Evolutionary conservation across 768 basidiomycete genomes (phyloP).

Genomic region (Leccinum uliginosum): DNA sequence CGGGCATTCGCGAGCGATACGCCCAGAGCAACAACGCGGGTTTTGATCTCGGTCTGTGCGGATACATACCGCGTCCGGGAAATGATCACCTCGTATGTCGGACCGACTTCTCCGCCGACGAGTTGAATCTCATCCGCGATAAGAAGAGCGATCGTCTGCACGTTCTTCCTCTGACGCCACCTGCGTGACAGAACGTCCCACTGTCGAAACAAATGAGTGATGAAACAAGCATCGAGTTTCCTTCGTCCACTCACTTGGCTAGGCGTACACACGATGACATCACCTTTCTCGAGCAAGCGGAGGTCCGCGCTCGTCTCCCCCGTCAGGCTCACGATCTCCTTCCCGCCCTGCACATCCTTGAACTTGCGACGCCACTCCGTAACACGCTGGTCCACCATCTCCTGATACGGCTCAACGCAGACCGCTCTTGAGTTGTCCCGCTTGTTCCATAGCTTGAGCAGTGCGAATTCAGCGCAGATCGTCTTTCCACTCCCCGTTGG

Average conservation of each 20-base stretch:
- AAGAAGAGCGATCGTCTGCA: constrained; percentile 86
- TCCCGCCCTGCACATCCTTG: constrained; percentile 76
- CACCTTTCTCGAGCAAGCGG: constrained; percentile 82
- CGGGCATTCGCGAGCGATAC: constrained; percentile 95
- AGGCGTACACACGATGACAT: constrained; percentile 93
- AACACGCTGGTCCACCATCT: constrained; percentile 92
- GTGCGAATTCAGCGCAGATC: constrained; percentile 93
- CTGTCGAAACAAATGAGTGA: constrained; percentile 34
- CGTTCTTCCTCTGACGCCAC: constrained; percentile 97
- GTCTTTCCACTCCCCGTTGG: constrained; percentile 98
- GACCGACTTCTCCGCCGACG: constrained; percentile 91
- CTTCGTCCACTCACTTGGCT: constrained; percentile 54
- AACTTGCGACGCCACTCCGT: constrained; percentile 90
- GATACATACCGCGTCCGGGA: constrained; percentile 97
- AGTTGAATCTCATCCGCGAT: constrained; percentile 96
- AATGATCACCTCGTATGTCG: constrained; percentile 93
- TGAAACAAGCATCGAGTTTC: neutral
- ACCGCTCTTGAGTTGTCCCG: constrained; percentile 78
- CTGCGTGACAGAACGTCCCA: constrained; percentile 94
- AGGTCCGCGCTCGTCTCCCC: constrained; percentile 94
- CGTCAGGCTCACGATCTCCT: constrained; percentile 90
- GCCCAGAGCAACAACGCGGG: constrained; percentile 90
- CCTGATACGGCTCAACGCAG: constrained; percentile 95
- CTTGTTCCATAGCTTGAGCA: constrained; percentile 93
- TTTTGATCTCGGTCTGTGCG: constrained; percentile 88